Evolutionary conservation across 148 eudicot genomes (phyloP), one percentile per base, ranked within the genome.

Genomic region (Fagopyrum esculentum): DNA sequence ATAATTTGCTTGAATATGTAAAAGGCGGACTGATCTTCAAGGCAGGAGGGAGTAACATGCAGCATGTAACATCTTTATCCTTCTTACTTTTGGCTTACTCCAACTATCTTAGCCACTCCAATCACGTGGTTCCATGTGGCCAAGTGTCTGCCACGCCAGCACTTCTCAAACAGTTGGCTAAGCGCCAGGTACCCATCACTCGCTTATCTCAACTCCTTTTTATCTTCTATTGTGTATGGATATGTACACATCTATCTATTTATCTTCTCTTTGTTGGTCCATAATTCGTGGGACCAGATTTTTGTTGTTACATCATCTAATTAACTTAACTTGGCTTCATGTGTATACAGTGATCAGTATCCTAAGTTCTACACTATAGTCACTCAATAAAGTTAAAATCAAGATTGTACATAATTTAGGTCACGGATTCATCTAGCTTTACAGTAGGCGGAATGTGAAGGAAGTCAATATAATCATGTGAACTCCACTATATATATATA

Each of bases 31-130:
- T 95, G 78, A 89, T 95, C 57, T 90, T 87, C 87, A 95, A 90
- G 85, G 79, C 92, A 69, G 96, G 97, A 83, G 96, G 92, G 52
- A 88, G 93, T 84, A 95, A 95, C 92, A 95, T 95, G 98, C 98
- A 95, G 81, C 96, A 90, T 84, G 98, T 95, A 81, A 95, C 98
- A 56, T 87, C 97, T 56, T 78, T 92, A 29, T 95, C 98, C 0
- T 95, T 95, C 80, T 84, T 95, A 51, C 83, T 90, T 6, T 79
- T 92, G 47, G 96, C 92, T 15, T 95, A 95, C 81, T 90, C 97
- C 43, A 92, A 95, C 79, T 95, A 95, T 78, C 87, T 95, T 8
- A 90, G 96, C 82, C 97, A 92, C 82, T 81, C 96, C 90, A 90
- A 92, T 84, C 93, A 86, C 35, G 81, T 74, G 64, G 97, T 95